phyloP scores from a whole-genome alignment of 768 basidiomycete genomes.

The Tulasnella sp. region DNA sequence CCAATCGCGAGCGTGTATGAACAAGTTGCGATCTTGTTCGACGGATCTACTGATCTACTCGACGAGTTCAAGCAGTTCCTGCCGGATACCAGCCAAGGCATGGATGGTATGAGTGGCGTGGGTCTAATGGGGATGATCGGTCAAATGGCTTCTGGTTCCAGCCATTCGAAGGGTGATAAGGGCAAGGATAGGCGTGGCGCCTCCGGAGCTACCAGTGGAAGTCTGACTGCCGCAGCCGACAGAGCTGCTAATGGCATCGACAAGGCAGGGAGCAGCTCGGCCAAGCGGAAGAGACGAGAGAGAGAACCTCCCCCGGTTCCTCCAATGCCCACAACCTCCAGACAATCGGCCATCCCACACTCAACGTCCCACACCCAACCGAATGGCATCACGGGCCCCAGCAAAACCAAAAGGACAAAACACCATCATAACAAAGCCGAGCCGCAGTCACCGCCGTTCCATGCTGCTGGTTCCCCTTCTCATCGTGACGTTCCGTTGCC shows the following conservation, averaged over 20 bases:
- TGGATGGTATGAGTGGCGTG: conserved; percentile 26
- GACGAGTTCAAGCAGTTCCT: conserved; percentile 27
- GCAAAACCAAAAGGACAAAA: conserved; percentile 23
- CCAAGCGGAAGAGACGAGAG: conserved; percentile 56
- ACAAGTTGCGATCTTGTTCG: conserved; percentile 70
- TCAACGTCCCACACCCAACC: background rate
- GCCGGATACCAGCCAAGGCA: conserved; percentile 16
- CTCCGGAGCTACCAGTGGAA: too few species aligned
- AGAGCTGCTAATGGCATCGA: background rate
- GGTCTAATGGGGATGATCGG: conserved; percentile 18
- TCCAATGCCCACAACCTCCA: conserved; percentile 29
- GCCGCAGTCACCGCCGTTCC: conserved; percentile 24
- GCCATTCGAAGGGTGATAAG: background rate
- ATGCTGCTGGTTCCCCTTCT: conserved; percentile 20
- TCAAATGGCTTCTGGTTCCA: conserved; percentile 1
- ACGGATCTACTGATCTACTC: conserved; percentile 66
- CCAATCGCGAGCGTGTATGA: conserved; percentile 47
- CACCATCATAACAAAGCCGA: conserved; percentile 30
- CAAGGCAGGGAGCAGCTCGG: conserved; percentile 32
- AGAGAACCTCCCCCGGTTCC: conserved; percentile 51
- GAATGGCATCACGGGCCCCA: conserved; percentile 9
- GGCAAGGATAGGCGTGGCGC: conserved; percentile 3
- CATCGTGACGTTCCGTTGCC: conserved; percentile 18
- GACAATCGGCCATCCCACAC: background rate
- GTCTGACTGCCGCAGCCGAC: background rate